Evolutionary conservation across 345 rosid species (phyloP).

Genomic region (Eucalyptus shirleyi): DNA sequence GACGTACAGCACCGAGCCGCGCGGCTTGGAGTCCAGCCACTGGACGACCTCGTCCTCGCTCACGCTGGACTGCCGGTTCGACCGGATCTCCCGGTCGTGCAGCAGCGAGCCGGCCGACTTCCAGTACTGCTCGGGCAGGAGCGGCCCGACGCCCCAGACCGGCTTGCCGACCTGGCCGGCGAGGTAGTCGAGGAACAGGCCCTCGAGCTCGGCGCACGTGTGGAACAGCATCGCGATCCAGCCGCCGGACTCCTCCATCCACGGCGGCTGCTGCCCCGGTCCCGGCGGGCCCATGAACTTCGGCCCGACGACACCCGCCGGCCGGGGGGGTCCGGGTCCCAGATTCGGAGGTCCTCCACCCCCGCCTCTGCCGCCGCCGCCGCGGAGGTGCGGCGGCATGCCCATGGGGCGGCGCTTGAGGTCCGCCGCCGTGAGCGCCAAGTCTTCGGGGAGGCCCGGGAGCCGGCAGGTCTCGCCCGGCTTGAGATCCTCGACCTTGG

Average conservation of each 20-base stretch:
- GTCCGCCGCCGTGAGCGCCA: constrained; percentile 7
- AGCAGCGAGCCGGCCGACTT: constrained; percentile 6
- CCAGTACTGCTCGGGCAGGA: constrained; percentile 24
- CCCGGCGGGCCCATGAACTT: constrained; percentile 9
- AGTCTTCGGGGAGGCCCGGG: constrained; percentile 9
- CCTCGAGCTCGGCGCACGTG: constrained; percentile 28
- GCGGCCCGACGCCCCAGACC: constrained; percentile 33
- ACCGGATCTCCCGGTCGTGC: constrained; percentile 11
- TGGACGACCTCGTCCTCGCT: constrained; percentile 9
- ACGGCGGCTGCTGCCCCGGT: constrained; percentile 20
- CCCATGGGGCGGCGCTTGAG: not conserved
- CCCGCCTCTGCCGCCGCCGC: not conserved
- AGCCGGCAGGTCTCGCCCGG: constrained; percentile 5
- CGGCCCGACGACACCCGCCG: not conserved
- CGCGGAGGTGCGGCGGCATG: not conserved
- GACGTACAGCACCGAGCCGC: constrained; percentile 23
- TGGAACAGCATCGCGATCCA: constrained; percentile 11
- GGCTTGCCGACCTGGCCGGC: constrained; percentile 9
- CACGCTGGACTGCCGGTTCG: constrained; percentile 6
- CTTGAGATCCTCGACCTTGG: not conserved
- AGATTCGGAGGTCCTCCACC: not conserved
- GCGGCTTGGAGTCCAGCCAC: constrained; percentile 24
- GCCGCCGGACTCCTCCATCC: constrained; percentile 5
- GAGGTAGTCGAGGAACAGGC: constrained; percentile 10
- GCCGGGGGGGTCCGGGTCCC: not conserved